Evolutionary conservation across 1,139 yeast genomes (phyloP).

Genomic region (Lizanozyma gosingica): DNA sequence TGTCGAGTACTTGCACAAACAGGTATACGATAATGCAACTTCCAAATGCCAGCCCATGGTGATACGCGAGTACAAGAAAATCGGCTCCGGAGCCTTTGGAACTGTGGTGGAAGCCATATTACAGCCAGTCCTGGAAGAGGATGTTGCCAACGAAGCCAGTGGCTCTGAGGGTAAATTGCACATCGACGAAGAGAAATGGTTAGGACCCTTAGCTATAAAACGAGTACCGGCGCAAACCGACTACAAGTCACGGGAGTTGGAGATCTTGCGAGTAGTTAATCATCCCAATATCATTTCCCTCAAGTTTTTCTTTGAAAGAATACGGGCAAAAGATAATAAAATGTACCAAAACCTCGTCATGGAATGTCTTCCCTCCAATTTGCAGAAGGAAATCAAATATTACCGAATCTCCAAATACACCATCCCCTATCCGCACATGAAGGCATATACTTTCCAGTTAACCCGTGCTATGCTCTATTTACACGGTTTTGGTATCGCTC

Average conservation of each 20-base stretch:
- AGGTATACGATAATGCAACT: slow-evolving; percentile 55
- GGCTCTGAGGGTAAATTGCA: slow-evolving; percentile 8
- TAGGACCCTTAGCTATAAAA: slow-evolving; percentile 77
- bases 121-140: slow-evolving; percentile 18
- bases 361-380: slow-evolving; percentile 78
- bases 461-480: slow-evolving; percentile 76
- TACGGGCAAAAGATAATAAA: slow-evolving; percentile 47
- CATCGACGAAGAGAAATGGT: slow-evolving; percentile 35
- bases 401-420: slow-evolving; percentile 55
- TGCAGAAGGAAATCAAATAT: slow-evolving; percentile 65
- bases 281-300: slow-evolving; percentile 73
- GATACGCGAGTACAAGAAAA: slow-evolving; percentile 60
- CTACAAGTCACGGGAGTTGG: slow-evolving; percentile 72
- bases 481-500: slow-evolving; percentile 73
- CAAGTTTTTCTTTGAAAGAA: slow-evolving; percentile 55
- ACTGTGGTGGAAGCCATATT: slow-evolving; percentile 70
- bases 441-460: slow-evolving; percentile 70
- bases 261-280: slow-evolving; percentile 59
- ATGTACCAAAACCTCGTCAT: slow-evolving; percentile 72
- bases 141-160: slow-evolving; percentile 4
- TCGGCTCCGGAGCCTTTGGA: slow-evolving; percentile 83
- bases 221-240: slow-evolving; percentile 82
- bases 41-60: slow-evolving; percentile 51
- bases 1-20: slow-evolving; percentile 30
- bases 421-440: slow-evolving; percentile 65